A percentile compares a stretch with the other conserved stretches of the same genome.
Conservation (phyloP, 1,284 basidiomycete genomes). For the Cutaneotrichosporon mucoides region DNA sequence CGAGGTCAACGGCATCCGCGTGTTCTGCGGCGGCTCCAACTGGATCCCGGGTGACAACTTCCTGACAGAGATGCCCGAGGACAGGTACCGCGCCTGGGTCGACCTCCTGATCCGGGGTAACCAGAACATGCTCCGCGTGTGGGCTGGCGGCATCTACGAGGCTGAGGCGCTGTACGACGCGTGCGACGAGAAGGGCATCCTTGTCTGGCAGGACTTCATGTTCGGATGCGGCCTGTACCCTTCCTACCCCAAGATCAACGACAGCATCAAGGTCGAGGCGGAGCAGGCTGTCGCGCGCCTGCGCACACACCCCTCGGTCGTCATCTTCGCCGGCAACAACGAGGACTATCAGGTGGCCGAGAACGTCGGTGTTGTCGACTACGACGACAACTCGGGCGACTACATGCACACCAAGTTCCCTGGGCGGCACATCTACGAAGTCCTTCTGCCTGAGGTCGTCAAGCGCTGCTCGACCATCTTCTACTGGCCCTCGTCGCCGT, state of each 20-base stretch:
- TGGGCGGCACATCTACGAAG: conserved; percentile 80
- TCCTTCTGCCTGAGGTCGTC: conserved; percentile 69
- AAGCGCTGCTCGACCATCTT: conserved; percentile 60
- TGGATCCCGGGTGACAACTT: conserved; percentile 92
- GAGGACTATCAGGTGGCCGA: conserved; percentile 72
- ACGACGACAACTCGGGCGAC: conserved; percentile 71
- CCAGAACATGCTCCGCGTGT: conserved; percentile 56
- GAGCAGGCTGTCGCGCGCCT: conserved; percentile 52
- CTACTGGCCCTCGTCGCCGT: conserved; percentile 81
- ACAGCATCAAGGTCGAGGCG: conserved; percentile 51
- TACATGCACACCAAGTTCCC: conserved; percentile 79
- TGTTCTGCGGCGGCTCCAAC: conserved; percentile 89
- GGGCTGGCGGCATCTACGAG: conserved; percentile 57
- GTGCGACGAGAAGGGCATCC: conserved; percentile 64
- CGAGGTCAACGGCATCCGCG: conserved; percentile 75
- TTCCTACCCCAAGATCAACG: conserved; percentile 51
- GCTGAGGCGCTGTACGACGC: conserved; percentile 52
- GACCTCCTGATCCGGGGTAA: conserved; percentile 53
- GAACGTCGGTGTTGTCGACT: conserved; percentile 68
- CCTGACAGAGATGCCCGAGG: conserved; percentile 62
- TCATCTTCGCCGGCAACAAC: conserved; percentile 87
- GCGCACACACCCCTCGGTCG: conserved; percentile 57
- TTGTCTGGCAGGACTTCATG: conserved; percentile 55
- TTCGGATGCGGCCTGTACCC: conserved; percentile 59
- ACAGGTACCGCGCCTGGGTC: conserved; percentile 52